Evolutionary conservation across 768 basidiomycete genomes (phyloP).

Genomic region (Rhodotorula kratochvilovae): DNA sequence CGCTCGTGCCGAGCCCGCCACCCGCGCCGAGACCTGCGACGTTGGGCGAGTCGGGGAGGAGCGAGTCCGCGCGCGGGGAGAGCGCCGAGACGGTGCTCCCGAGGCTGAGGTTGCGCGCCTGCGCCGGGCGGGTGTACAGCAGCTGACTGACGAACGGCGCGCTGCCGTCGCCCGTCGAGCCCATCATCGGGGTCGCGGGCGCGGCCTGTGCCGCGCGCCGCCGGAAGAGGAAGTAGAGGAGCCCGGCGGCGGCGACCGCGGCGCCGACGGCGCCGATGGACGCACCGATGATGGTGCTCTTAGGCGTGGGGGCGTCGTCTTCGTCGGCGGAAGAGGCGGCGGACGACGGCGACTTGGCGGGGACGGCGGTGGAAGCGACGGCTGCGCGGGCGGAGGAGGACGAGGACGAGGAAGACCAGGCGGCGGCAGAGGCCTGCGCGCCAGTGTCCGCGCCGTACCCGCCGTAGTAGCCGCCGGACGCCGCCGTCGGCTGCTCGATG

Average conservation of each 20-base stretch:
- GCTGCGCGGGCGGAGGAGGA: no score
- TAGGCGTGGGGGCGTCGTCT: neutral
- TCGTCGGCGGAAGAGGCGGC: neutral
- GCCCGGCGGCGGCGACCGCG: slow-evolving; percentile 13
- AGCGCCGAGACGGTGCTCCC: slow-evolving; percentile 27
- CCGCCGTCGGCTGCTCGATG: neutral
- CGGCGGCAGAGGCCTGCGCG: neutral
- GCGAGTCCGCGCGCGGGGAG: neutral
- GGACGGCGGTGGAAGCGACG: neutral
- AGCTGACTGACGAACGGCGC: slow-evolving; percentile 34
- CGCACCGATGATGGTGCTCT: slow-evolving; percentile 22
- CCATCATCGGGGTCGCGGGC: slow-evolving; percentile 4
- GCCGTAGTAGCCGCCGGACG: neutral
- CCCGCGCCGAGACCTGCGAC: neutral
- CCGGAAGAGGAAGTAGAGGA: slow-evolving; percentile 21
- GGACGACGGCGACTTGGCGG: neutral
- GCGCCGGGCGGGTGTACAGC: slow-evolving; percentile 37
- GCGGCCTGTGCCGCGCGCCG: slow-evolving; percentile 1
- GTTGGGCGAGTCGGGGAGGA: neutral
- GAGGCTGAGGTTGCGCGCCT: slow-evolving; percentile 31
- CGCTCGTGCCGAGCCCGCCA: neutral
- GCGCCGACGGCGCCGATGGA: slow-evolving; percentile 33
- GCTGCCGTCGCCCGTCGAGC: neutral
- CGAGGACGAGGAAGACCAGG: neutral
- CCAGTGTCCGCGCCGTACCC: neutral